Evolutionary conservation across 495 filamentous ascomycete species (phyloP).

Genomic region (Annulohypoxylon moriforme): DNA sequence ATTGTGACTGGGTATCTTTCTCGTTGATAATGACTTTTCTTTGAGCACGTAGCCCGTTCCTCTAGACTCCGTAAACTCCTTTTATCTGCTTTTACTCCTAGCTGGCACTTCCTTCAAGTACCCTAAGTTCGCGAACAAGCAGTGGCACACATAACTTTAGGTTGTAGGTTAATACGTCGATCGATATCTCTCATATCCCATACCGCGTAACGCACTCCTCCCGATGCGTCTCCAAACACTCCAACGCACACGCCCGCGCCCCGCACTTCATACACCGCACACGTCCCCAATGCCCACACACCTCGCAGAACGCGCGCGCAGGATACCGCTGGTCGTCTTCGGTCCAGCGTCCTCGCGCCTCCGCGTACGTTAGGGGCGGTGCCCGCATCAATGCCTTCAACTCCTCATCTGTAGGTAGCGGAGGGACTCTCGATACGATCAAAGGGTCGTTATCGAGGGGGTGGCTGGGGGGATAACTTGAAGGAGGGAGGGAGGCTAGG

Average conservation of each 20-base stretch:
- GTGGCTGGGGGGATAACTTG: slow-evolving; percentile 49
- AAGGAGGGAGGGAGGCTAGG: slow-evolving; percentile 43
- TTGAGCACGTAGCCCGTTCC: background rate
- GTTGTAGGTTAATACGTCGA: no score
- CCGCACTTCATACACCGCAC: slow-evolving; percentile 88
- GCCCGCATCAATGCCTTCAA: slow-evolving; percentile 74
- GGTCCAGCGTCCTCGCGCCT: slow-evolving; percentile 72
- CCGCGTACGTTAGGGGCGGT: slow-evolving; percentile 82
- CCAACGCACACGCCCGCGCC: slow-evolving; percentile 79
- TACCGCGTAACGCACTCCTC: slow-evolving; percentile 77
- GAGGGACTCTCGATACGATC: slow-evolving; percentile 70
- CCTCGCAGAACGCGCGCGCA: slow-evolving; percentile 81
- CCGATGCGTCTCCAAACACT: slow-evolving; percentile 82
- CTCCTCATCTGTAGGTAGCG: slow-evolving; percentile 72
- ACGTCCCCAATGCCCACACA: slow-evolving; percentile 93
- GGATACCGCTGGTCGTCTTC: slow-evolving; percentile 59
- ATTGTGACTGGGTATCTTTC: slow-evolving; percentile 42
- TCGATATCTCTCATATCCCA: slow-evolving; percentile 68
- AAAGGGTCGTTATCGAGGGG: slow-evolving; percentile 70
- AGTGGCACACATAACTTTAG: no score
- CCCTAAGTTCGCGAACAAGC: no score
- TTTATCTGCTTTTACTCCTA: background rate
- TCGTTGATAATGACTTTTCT: slow-evolving; percentile 10
- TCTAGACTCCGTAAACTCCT: background rate
- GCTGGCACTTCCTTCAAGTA: no score